Base-by-base conservation (phyloP, 192 early-diverging fungal genomes). In the Helicostylum pulchrum region DNA sequence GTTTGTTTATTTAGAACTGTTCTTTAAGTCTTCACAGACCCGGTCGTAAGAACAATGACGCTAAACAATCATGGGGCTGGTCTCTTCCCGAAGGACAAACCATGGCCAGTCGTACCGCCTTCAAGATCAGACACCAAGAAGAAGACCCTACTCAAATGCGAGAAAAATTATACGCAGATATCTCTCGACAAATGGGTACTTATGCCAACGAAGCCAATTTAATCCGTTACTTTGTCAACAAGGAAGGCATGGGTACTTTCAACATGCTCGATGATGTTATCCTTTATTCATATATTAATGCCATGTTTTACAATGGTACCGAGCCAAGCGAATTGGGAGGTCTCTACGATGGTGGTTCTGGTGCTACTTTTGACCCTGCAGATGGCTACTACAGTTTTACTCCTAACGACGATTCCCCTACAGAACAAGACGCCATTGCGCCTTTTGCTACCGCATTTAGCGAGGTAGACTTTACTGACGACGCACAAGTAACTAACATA, bases 61-160 rank as follows among this genome's bases (percentile, higher is more conserved):
- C 79, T 58, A 80, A 80, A 62, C 79, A 80, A 47, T 75, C 70
- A 50, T 80, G 79, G 79, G 61, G 60, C 11, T 80, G 73, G 73
- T 31, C 34, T 31, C 68, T 77, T n/a, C 21, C 63, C 20, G 31
- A 15, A 1, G 66, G 65, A 2, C 47, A 77, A 3, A 53, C 36
- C 34, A 55, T 66, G 3, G 63, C 72, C 21, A 67, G 64, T n/a
- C 79, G 79, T 11, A 71, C 43, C 51, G 77, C 60, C 19, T 75
- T 80, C 67, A 80, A 80, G 71, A 49, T 75, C 36, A 76, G 79
- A 50, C 76, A 80, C 19, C 71, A 73, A 67, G 78, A 80, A 51
- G 72, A 75, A 55, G 78, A 80, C 47, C 79, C 79, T 39, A 80
- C 79, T 46, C 79, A 80, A 62, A 70, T 80, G 34, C 76, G 79